These are phyloP conservation scores for Cladobotryum protrusum DNA, from an alignment of 2,329 filamentous ascomycete genomes.

Conservation along the genomic window DNA sequence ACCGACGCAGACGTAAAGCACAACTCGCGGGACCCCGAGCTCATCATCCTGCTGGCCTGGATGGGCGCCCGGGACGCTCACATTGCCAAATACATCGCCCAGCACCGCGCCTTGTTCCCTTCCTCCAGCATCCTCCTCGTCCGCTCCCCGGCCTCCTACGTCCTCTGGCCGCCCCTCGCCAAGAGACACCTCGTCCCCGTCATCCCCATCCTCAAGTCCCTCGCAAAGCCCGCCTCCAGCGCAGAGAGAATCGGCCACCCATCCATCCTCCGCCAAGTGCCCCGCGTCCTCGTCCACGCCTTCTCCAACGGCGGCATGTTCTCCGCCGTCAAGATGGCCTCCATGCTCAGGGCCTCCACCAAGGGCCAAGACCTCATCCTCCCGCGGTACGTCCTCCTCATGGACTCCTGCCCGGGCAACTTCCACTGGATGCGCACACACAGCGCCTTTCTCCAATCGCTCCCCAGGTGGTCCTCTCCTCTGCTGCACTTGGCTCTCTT, in stretches of 20 bases:
- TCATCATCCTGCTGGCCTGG: conserved; percentile 45
- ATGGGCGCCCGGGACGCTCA: conserved; percentile 45
- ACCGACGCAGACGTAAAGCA: not conserved
- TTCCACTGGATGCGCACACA: conserved; percentile 34
- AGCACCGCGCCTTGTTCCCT: conserved; percentile 40
- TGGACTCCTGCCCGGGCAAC: conserved; percentile 45
- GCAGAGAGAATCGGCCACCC: not conserved
- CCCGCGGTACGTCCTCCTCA: conserved; percentile 38
- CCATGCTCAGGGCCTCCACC: conserved; percentile 15
- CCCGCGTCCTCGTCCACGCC: conserved; percentile 39
- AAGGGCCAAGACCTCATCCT: conserved; percentile 16
- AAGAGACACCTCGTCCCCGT: conserved; percentile 32
- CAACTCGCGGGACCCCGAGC: conserved; percentile 29
- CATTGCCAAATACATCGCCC: conserved; percentile 45
- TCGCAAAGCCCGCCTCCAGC: conserved; percentile 18
- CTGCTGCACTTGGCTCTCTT: conserved; percentile 30
- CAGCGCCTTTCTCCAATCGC: conserved; percentile 31
- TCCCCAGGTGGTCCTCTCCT: conserved; percentile 29
- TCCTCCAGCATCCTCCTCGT: conserved; percentile 41
- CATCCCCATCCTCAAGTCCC: conserved; percentile 31
- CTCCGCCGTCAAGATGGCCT: conserved; percentile 31
- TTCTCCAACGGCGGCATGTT: conserved; percentile 49
- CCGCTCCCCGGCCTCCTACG: conserved; percentile 33
- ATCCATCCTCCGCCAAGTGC: not conserved
- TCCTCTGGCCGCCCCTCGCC: conserved; percentile 27